Evolutionary conservation across 768 basidiomycete species (phyloP), one percentile per base, ranked within the genome.

Genomic region (Trametes punicea): DNA sequence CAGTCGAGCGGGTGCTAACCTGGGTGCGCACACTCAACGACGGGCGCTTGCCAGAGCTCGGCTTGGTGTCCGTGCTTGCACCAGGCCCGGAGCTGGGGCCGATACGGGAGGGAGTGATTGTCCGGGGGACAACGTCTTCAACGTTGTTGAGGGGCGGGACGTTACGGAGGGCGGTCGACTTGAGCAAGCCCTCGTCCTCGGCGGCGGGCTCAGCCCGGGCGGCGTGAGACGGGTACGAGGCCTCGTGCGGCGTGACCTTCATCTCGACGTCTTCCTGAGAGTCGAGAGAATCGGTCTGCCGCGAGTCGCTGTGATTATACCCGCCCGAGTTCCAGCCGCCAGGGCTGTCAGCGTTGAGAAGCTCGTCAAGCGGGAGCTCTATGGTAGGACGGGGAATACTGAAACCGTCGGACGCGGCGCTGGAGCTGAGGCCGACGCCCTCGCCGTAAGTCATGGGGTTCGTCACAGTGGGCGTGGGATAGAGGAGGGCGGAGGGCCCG

Each of bases 301-400:
- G 66, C 4, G 59, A 29, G 58, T 54, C 48, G 51, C 36, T 29
- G 42, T 54, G 49, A 55, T 38, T 53, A 39, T 36, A 62, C 51
- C 53, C 59, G 18, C 53, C 55, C 7, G 58, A 54, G 38, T 61
- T 64, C 71, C 71, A 71, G 47, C 67, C 59, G 47, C 68, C 62
- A 31, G 71, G 64, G 55, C 68, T 71, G 70, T 69, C 70, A 25
- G 69, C 83, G 64, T 78, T 76, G 57, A 93, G 79, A 56, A 93
- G 77, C 59, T 93, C 90, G 62, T 93, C 90, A n/a, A 93, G 80
- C 4, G 87, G 85, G 25, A 92, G 81, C 67, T 93, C 90, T 65
- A 92, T 91, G 39, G 91, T 92, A 0, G 90, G 91, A 10, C 90
- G 83, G 20, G 71, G 68, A 59, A 92, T 83, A 69, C 78, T 79